Conservation (phyloP, 1,284 basidiomycete genomes). For the Ganoderma lingzhi region DNA sequence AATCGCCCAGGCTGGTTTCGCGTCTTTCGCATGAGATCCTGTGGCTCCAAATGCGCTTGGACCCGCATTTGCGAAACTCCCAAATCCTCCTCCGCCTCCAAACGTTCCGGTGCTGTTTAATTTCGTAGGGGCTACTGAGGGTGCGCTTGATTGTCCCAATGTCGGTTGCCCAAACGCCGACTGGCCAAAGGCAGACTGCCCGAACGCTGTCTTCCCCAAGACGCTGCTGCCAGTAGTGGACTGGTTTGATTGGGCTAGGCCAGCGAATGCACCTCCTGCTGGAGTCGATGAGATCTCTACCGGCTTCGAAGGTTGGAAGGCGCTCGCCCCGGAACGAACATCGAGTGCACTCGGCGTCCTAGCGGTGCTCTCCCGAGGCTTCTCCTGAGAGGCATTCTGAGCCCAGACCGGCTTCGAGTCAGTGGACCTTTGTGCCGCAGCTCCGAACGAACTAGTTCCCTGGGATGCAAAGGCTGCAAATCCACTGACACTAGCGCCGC, state of each 20-base stretch:
- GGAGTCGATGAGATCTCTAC: conserved; percentile 14
- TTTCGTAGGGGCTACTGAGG: conserved; percentile 17
- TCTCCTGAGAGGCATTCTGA: conserved; percentile 11
- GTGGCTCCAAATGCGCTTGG: conserved; percentile 40
- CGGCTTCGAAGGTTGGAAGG: conserved; percentile 14
- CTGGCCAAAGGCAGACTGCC: conserved; percentile 41
- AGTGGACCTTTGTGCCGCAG: conserved; percentile 27
- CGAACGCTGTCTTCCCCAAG: conserved; percentile 47
- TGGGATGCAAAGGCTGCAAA: conserved; percentile 36
- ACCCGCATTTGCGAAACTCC: conserved; percentile 35
- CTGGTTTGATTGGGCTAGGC: conserved; percentile 28
- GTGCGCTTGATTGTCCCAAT: conserved; percentile 31
- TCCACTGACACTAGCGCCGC: conserved; percentile 25
- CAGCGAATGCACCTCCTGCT: conserved; percentile 20
- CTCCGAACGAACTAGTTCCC: conserved; percentile 40
- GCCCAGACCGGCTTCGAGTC: conserved; percentile 39
- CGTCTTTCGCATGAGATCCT: conserved; percentile 19
- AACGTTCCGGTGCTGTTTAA: conserved; percentile 19
- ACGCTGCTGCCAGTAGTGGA: conserved; percentile 29
- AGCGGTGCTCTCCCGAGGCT: conserved; percentile 12
- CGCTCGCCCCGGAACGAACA: background rate
- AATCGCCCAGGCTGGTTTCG: conserved; percentile 38
- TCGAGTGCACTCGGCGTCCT: background rate
- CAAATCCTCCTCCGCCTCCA: conserved; percentile 35
- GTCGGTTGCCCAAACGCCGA: conserved; percentile 33